Evolutionary conservation across 2,329 filamentous ascomycete species (phyloP).

Genomic region (Raffaelea ambrosiae): DNA sequence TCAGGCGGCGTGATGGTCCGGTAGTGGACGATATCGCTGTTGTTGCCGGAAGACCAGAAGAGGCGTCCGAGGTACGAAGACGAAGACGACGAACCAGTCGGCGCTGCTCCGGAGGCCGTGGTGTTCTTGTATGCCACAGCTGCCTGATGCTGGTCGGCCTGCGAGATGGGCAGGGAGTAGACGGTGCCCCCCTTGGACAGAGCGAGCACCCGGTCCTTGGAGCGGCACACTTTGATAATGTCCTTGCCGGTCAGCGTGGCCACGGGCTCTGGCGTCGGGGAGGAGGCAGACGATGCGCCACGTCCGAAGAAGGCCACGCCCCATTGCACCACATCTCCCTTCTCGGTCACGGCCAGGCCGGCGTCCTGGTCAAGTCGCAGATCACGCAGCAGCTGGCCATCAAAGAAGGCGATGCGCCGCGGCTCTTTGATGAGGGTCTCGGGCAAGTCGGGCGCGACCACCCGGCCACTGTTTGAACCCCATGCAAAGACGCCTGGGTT

Average conservation of each 20-base stretch:
- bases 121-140: conserved; percentile 32
- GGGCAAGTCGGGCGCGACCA: conserved; percentile 76
- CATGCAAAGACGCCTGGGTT: conserved; percentile 88
- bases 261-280: conserved; percentile 35
- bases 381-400: conserved; percentile 75
- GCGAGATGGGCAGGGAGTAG: conserved; percentile 75
- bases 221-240: conserved; percentile 66
- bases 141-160: conserved; percentile 58
- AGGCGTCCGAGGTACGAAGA: conserved; percentile 54
- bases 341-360: conserved; percentile 79
- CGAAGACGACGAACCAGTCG: conserved; percentile 19
- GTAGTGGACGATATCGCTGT: conserved; percentile 42
- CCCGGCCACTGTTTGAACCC: conserved; percentile 78
- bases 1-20: conserved; percentile 59
- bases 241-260: conserved; percentile 75
- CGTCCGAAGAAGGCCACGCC: conserved; percentile 54
- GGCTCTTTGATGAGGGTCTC: conserved; percentile 75
- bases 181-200: conserved; percentile 67
- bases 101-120: background rate
- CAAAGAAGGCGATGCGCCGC: conserved; percentile 69
- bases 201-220: conserved; percentile 74
- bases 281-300: background rate
- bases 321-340: conserved; percentile 89
- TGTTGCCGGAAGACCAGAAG: conserved; percentile 48
- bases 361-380: conserved; percentile 76